These are phyloP conservation scores for Podosphaera xanthii DNA, from an alignment of 2,329 filamentous ascomycete genomes.

Conservation along the genomic window DNA sequence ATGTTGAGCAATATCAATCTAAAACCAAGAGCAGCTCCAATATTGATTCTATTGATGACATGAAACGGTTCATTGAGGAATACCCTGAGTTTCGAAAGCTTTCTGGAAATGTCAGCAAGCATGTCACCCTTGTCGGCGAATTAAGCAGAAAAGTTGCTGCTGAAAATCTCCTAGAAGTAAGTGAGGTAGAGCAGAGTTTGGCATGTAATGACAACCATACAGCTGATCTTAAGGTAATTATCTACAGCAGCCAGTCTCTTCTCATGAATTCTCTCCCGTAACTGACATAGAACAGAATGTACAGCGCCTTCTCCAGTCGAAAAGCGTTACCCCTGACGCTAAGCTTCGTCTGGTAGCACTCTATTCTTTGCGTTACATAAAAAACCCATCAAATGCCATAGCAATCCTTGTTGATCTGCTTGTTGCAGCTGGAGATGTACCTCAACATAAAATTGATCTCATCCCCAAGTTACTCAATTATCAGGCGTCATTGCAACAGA, in stretches of 20 bases:
- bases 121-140: slow-evolving; percentile 88
- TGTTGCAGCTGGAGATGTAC: slow-evolving; percentile 58
- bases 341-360: slow-evolving; percentile 80
- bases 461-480: slow-evolving; percentile 69
- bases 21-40: slow-evolving; percentile 94
- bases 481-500: slow-evolving; percentile 64
- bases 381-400: slow-evolving; percentile 61
- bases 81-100: slow-evolving; percentile 95
- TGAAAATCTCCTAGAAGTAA: slow-evolving; percentile 81
- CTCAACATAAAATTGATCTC: slow-evolving; percentile 50
- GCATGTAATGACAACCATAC: slow-evolving; percentile 93
- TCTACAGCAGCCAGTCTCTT: background rate
- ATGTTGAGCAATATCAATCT: slow-evolving; percentile 92
- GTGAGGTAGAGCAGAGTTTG: slow-evolving; percentile 86
- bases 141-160: slow-evolving; percentile 69
- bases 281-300: slow-evolving; percentile 35
- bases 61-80: slow-evolving; percentile 98
- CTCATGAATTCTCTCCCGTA: background rate
- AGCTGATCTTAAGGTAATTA: slow-evolving; percentile 59
- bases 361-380: slow-evolving; percentile 86
- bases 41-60: slow-evolving; percentile 90
- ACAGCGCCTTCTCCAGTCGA: slow-evolving; percentile 66
- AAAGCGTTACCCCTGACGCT: slow-evolving; percentile 52
- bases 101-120: slow-evolving; percentile 94
- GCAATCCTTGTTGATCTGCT: slow-evolving; percentile 74